phyloP scores from a whole-genome alignment of 1,139 yeast species.

The Saccharomycopsis hybrid region DNA sequence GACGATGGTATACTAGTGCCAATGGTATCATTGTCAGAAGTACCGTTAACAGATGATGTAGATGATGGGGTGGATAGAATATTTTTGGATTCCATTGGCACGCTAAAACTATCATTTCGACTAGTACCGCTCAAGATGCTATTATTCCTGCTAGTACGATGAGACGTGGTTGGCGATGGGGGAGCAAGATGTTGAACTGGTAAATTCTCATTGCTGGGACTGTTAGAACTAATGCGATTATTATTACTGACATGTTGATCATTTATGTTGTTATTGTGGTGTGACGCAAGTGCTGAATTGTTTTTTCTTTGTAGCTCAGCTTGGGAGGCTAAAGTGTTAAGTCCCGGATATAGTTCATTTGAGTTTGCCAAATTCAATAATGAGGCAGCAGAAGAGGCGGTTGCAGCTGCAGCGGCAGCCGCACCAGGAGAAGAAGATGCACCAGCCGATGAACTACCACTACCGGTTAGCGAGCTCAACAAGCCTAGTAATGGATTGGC shows the following conservation, averaged over 20 bases:
- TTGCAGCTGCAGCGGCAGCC: neutral
- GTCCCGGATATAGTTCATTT: conserved; percentile 19
- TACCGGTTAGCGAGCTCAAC: neutral
- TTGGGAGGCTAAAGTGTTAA: conserved; percentile 18
- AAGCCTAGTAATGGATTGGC: conserved; percentile 2
- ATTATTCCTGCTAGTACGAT: neutral
- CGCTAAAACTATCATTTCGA: neutral
- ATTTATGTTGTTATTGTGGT: neutral
- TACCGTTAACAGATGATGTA: conserved; percentile 1
- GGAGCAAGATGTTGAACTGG: neutral
- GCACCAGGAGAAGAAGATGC: neutral
- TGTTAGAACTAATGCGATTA: neutral
- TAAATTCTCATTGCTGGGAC: neutral
- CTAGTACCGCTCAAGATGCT: neutral
- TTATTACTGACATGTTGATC: too few relatives aligned
- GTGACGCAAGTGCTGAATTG: neutral
- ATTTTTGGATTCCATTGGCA: neutral
- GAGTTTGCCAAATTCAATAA: conserved; percentile 17
- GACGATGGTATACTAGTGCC: conserved; percentile 12
- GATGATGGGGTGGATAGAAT: conserved; percentile 1
- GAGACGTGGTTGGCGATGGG: neutral
- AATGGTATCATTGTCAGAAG: conserved; percentile 4
- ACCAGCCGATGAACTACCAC: too few relatives aligned
- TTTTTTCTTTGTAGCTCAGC: conserved; percentile 11
- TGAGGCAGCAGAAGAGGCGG: conserved; percentile 15